Evolutionary conservation across 129 eudicot genomes (phyloP).

Genomic region (Oenanthe sinensis): DNA sequence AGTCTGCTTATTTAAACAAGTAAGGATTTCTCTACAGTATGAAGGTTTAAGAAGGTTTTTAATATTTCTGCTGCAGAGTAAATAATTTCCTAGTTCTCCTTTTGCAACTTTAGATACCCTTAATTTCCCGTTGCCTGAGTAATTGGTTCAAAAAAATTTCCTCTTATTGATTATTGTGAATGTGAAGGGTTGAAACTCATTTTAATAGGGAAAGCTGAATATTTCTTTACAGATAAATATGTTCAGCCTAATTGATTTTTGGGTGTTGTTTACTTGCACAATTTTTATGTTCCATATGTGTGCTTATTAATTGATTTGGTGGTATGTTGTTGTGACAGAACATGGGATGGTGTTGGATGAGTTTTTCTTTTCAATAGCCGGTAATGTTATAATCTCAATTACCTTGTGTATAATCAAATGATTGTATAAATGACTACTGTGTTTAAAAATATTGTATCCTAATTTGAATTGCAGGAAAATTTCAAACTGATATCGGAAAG

Average conservation of each 20-base stretch:
- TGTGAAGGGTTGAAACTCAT: background rate
- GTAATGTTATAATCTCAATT: slow-evolving; percentile 29
- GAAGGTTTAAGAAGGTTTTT: too few relatives aligned
- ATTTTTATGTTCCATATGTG: background rate
- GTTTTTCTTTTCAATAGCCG: slow-evolving; percentile 89
- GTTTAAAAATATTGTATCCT: background rate
- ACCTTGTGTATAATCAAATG: background rate
- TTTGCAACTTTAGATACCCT: background rate
- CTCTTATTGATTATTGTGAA: background rate
- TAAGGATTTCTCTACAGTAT: too few relatives aligned
- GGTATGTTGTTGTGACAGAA: slow-evolving; percentile 42
- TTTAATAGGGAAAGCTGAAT: background rate
- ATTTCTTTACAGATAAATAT: background rate
- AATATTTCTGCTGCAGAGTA: too few relatives aligned
- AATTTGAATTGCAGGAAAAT: slow-evolving; percentile 48
- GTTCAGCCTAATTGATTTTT: background rate
- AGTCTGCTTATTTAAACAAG: too few relatives aligned
- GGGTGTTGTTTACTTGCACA: background rate
- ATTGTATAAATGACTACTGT: background rate
- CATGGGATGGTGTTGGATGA: slow-evolving; percentile 86
- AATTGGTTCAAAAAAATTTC: background rate
- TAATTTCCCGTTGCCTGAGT: background rate
- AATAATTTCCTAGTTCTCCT: too few relatives aligned
- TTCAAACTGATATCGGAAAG: slow-evolving; percentile 90
- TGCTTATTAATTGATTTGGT: background rate